Percentiles rank a stretch among this genome's conserved stretches.
Evolutionary conservation across 805 yeast species (phyloP).

Genomic region (Yamadazyma ubonensis): DNA sequence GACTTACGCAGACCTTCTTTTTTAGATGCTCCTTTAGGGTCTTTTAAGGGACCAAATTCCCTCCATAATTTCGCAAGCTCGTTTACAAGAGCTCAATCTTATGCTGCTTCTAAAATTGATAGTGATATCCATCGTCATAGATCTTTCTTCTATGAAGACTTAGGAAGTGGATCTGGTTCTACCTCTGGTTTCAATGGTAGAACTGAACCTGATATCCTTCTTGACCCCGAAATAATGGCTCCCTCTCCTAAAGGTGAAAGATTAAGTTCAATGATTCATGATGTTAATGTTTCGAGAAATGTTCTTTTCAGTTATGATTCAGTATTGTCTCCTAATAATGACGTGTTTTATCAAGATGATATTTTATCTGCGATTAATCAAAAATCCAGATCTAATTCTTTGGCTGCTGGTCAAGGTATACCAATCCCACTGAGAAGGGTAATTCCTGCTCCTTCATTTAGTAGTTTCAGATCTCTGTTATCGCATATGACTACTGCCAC

Average conservation of each 20-base stretch:
- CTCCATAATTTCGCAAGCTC: slow-evolving; percentile 79
- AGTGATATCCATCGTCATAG: slow-evolving; percentile 57
- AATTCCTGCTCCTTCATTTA: slow-evolving; percentile 42
- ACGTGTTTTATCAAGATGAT: slow-evolving; percentile 43
- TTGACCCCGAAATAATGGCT: slow-evolving; percentile 66
- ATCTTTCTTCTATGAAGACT: slow-evolving; percentile 55
- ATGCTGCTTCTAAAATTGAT: slow-evolving; percentile 48
- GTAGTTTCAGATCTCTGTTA: slow-evolving; percentile 40
- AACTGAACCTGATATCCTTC: slow-evolving; percentile 50
- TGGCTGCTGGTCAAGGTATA: slow-evolving; percentile 12
- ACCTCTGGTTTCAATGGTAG: no score
- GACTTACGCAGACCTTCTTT: slow-evolving; percentile 20
- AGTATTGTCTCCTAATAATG: slow-evolving; percentile 19
- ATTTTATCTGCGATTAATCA: slow-evolving; percentile 25
- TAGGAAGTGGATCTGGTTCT: not conserved
- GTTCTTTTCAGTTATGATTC: slow-evolving; percentile 18
- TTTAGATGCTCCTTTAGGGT: slow-evolving; percentile 45
- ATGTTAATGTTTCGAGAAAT: slow-evolving; percentile 24
- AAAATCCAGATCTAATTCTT: slow-evolving; percentile 30
- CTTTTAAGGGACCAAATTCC: slow-evolving; percentile 66
- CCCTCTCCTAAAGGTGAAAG: slow-evolving; percentile 66
- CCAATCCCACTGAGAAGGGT: slow-evolving; percentile 30
- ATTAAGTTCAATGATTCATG: slow-evolving; percentile 54
- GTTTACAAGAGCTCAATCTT: slow-evolving; percentile 73
- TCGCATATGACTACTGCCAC: slow-evolving; percentile 42